These are phyloP conservation scores for Rhodosporidiobolus sp. DNA, from an alignment of 768 basidiomycete genomes.

Conservation along the genomic window DNA sequence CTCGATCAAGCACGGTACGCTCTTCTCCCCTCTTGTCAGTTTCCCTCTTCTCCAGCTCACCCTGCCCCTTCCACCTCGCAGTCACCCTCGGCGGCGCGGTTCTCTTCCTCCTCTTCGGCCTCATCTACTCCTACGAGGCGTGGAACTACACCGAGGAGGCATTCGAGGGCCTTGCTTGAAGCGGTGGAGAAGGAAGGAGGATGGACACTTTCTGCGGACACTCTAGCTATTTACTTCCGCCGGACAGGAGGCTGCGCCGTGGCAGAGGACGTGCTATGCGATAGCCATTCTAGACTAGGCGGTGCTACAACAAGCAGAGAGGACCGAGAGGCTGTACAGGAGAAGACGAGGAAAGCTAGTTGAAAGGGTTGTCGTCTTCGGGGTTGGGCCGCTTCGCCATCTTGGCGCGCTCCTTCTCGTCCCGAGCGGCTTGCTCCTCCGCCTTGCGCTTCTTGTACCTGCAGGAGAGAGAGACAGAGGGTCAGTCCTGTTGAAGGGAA, in stretches of 20 bases:
- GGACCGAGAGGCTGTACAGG: no score
- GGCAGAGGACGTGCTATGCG: no score
- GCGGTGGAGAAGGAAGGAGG: not conserved
- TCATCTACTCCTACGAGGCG: slow-evolving; percentile 44
- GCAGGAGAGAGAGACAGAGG: not conserved
- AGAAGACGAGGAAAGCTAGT: not conserved
- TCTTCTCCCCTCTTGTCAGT: not conserved
- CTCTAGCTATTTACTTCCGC: not conserved
- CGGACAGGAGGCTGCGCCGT: no score
- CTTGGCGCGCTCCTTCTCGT: slow-evolving; percentile 45
- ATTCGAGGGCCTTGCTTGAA: not conserved
- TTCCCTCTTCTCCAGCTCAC: not conserved
- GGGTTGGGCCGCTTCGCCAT: slow-evolving; percentile 11
- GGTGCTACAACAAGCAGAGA: no score
- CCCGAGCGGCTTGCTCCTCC: slow-evolving; percentile 45
- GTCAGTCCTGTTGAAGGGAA: not conserved
- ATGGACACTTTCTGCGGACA: not conserved
- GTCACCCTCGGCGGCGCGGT: slow-evolving; percentile 78
- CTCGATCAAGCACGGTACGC: slow-evolving; percentile 86
- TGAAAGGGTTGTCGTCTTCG: slow-evolving; percentile 5
- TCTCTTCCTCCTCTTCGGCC: slow-evolving; percentile 77
- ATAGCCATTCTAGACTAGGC: no score
- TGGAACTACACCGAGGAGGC: slow-evolving; percentile 18
- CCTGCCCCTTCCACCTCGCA: slow-evolving; percentile 45
- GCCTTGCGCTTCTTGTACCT: slow-evolving; percentile 50